Conservation (phyloP, 1,139 yeast species). For the Zygoascus meyerae region DNA sequence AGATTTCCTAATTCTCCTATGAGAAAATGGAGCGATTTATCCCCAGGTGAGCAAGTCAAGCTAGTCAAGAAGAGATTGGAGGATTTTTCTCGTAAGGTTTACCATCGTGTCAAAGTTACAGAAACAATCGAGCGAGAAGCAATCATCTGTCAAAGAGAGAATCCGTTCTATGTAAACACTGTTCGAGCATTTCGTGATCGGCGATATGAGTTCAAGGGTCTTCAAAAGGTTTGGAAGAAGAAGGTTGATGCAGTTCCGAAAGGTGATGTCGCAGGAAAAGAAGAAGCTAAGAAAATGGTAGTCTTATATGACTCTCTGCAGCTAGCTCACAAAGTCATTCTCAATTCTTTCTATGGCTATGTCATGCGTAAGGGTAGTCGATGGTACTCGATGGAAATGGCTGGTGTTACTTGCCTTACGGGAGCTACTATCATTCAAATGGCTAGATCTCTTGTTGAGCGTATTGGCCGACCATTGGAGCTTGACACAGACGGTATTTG, state of each 20-base stretch:
- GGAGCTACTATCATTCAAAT: conserved; percentile 97
- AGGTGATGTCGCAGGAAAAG: conserved; percentile 53
- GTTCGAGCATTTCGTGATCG: conserved; percentile 94
- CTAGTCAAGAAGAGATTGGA: conserved; percentile 72
- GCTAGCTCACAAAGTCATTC: conserved; percentile 92
- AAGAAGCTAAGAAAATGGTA: conserved; percentile 91
- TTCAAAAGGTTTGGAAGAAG: conserved; percentile 92
- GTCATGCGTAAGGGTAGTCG: conserved; percentile 99
- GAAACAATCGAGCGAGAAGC: conserved; percentile 88
- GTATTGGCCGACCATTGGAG: conserved; percentile 92
- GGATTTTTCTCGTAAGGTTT: conserved; percentile 80
- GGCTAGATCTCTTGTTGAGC: conserved; percentile 90
- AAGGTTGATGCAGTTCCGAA: conserved; percentile 55
- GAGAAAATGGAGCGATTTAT: conserved; percentile 49
- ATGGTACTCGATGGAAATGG: conserved; percentile 99
- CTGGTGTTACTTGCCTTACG: conserved; percentile 96
- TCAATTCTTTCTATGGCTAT: conserved; percentile 95
- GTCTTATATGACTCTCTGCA: conserved; percentile 92
- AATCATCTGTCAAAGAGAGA: conserved; percentile 93
- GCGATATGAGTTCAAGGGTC: conserved; percentile 89
- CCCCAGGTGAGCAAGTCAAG: conserved; percentile 71
- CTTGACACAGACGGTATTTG: conserved; percentile 99
- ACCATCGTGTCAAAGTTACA: conserved; percentile 73
- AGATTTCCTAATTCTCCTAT: conserved; percentile 41
- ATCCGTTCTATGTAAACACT: conserved; percentile 93